Evolutionary conservation across 1,139 yeast species (phyloP).

Genomic region (Debaryomyces psychrophilus): DNA sequence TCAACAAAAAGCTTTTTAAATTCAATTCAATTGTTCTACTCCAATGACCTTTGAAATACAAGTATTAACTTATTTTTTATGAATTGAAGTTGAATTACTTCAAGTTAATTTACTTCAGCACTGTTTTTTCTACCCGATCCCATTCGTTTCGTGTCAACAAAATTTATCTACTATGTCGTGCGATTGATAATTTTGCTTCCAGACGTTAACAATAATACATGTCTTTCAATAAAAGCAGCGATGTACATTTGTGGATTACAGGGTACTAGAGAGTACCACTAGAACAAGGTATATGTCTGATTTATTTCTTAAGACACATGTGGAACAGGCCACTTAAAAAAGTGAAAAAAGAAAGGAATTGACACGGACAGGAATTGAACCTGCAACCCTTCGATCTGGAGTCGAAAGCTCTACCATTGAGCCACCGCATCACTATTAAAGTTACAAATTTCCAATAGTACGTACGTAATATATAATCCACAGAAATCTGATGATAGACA

Average conservation of each 20-base stretch:
- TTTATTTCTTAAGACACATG: neutral
- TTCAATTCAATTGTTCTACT: neutral
- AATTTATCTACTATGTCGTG: conserved; percentile 11
- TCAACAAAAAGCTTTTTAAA: neutral
- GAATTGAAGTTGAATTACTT: conserved; percentile 6
- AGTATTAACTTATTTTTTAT: neutral
- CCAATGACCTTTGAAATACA: neutral
- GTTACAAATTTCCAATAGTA: neutral
- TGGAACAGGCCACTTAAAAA: neutral
- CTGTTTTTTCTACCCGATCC: conserved; percentile 6
- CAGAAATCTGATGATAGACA: too few species aligned
- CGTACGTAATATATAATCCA: too few species aligned
- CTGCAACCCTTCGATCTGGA: conserved; percentile 55
- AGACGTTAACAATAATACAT: too few species aligned
- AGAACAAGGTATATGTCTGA: too few species aligned
- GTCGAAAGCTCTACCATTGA: conserved; percentile 93
- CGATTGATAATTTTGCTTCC: neutral
- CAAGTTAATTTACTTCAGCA: conserved; percentile 5
- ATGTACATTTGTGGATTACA: too few species aligned
- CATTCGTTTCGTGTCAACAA: conserved; percentile 18
- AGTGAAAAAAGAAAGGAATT: conserved; percentile 23
- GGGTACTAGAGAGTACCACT: neutral
- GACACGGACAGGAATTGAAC: conserved; percentile 43
- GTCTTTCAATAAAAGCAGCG: neutral
- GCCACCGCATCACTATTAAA: conserved; percentile 74